Percentiles rank a stretch among this genome's conserved stretches.
Conservation (phyloP, 2,329 filamentous ascomycete species). For the Verticillium nonalfalfae region DNA sequence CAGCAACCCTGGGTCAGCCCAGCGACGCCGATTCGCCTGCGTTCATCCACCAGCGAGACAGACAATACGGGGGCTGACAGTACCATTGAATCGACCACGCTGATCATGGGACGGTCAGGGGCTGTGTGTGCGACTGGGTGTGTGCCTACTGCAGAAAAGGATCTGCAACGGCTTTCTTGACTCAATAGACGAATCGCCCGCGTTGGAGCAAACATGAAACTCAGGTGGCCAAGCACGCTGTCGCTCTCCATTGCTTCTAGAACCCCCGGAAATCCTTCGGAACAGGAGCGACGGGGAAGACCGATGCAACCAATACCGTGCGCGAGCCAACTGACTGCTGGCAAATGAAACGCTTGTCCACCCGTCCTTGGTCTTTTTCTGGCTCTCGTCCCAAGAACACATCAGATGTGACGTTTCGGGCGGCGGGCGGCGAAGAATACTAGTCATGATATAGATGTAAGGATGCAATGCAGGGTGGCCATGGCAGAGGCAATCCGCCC, state of each 20-base stretch:
- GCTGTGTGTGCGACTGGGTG: neutral
- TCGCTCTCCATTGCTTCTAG: neutral
- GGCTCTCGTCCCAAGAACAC: neutral
- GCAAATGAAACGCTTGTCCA: neutral
- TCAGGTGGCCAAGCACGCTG: neutral
- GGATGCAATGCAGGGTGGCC: neutral
- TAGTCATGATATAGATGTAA: neutral
- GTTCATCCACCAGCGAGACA: neutral
- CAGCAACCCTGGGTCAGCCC: neutral
- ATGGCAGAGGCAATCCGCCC: neutral
- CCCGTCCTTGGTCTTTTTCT: neutral
- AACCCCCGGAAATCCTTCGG: neutral
- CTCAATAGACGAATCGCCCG: neutral
- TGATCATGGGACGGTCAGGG: neutral
- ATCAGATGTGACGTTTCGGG: neutral
- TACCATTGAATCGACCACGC: no score
- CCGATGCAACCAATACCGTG: neutral
- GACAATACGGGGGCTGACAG: no score
- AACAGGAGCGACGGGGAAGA: neutral
- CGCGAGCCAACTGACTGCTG: neutral
- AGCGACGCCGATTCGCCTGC: neutral
- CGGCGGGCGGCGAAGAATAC: neutral
- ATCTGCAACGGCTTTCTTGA: neutral
- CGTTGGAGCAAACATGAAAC: neutral
- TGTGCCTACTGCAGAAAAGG: neutral